Evolutionary conservation across 2,329 filamentous ascomycete species (phyloP).

Genomic region (Paraconiothyrium brasiliense): DNA sequence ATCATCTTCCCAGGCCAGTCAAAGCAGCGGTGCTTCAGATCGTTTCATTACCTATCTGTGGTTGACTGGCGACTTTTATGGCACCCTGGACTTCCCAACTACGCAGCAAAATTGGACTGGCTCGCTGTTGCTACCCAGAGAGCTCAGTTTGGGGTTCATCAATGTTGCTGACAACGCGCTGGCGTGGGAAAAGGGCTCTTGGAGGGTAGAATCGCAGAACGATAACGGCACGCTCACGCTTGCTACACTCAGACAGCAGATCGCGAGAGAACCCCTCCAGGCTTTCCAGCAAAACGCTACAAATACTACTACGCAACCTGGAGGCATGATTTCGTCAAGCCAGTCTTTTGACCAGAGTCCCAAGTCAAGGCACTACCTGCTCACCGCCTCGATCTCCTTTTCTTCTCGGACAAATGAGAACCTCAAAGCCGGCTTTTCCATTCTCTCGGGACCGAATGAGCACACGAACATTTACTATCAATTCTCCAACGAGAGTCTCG

Average conservation of each 20-base stretch:
- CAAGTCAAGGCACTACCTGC: conserved; percentile 52
- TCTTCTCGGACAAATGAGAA: conserved; percentile 44
- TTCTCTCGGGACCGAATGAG: conserved; percentile 53
- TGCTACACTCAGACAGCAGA: conserved; percentile 50
- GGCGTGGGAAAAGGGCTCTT: conserved; percentile 50
- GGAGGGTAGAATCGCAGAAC: conserved; percentile 45
- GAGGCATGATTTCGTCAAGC: conserved; percentile 21
- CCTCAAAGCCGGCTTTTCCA: conserved; percentile 54
- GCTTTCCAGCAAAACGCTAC: conserved; percentile 42
- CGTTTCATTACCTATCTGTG: conserved; percentile 55
- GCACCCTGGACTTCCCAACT: conserved; percentile 51
- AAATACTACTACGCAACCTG: conserved; percentile 25
- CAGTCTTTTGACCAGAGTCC: conserved; percentile 28
- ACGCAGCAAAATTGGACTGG: conserved; percentile 58
- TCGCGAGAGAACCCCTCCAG: conserved; percentile 49
- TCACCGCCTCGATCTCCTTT: conserved; percentile 52
- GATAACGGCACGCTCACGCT: conserved; percentile 50
- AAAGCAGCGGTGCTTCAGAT: conserved; percentile 52
- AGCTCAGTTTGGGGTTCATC: conserved; percentile 54
- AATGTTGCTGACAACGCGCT: conserved; percentile 56
- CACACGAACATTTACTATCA: conserved; percentile 57
- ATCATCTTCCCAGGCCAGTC: conserved; percentile 50
- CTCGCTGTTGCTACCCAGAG: conserved; percentile 54
- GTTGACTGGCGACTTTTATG: conserved; percentile 57
- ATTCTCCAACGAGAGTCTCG: conserved; percentile 56